Base-by-base conservation (phyloP, 2,329 filamentous ascomycete genomes). In the Aspergillus costaricaensis region DNA sequence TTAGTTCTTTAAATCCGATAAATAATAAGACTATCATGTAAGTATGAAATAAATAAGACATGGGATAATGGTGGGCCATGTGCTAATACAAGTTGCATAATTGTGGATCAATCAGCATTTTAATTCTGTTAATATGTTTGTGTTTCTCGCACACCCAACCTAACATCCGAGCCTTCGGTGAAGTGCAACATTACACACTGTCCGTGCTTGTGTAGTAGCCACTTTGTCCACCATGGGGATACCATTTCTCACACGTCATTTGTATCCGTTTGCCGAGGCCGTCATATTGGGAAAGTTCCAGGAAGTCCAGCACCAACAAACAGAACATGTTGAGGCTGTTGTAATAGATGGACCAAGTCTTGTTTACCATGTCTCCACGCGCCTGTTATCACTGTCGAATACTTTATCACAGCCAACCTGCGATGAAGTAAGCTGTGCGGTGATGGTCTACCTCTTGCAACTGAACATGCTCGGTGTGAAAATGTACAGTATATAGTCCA, bases 261-360 rank as follows among this genome's bases (percentile, higher is more conserved):
- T 76, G 14, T 56, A 67, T n/a, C 70, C 73, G 21, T 72, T 70
- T 50, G 68, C 70, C 5, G 69, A 76, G 39, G 56, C 65, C 5
- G 65, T 72, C 5, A 27, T 64, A 30, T 57, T 76, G 36, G 63
- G 59, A 36, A 58, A 43, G n/a, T 25, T 25, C n/a, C 19, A 44
- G 36, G 12, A 50, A 19, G 41, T 21, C 8, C n/a, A 27, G 14
- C 43, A 66, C 32, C 58, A 66, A 36, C 55, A 49, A 27, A 30
- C 53, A 7, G 60, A 57, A 9, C 55, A 47, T 21, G 62, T 73
- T 27, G 60, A 65, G 5, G 71, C 73, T 48, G 75, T 83, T 15
- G 79, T 87, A 48, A 86, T 96, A 58, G 92, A 96, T 72, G 92
- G 92, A 0, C 92, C 92, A 4, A 88, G 87, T 2, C 78, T 96